Evolutionary conservation across 805 yeast genomes (phyloP), one percentile per base, ranked within the genome.

Genomic region (Starmerella potacharoeniae): DNA sequence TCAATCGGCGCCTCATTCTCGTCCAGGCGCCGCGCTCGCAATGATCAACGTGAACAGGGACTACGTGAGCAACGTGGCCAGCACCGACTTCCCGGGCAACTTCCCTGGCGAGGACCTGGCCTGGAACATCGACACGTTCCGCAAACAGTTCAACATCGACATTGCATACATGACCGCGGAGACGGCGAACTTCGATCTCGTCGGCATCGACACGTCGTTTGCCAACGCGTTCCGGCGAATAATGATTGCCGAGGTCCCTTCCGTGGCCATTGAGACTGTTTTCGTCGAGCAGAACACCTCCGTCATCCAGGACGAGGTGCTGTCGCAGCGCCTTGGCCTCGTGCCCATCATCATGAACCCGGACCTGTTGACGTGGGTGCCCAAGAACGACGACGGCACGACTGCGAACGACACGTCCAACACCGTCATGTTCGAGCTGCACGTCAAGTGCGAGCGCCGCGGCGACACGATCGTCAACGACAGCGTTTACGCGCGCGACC

Each of bases 141-240:
- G 83, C 66, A 69, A 81, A 52, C 51, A 81, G 57, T 79, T 91
- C 58, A 74, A 83, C 58, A 80, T 91, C 60, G 73, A 82, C 7
- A 78, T 80, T 64, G 71, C 83, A 56, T 75, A 79, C 47, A 84
- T 82, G 56, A 78, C 90, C 68, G 77, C 72, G 49, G 48, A 45
- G 13, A 72, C 75, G 34, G 88, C 91, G 55, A 88, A 87, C 69
- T 93, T 93, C 65, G 98, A 93, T 69, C 74, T 93, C 60, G 72
- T 86, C 55, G 83, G 87, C 64, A 72, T 90, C 51, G 98, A 93
- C 69, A 86, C 97, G 1, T 86, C 97, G 11, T 75, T 93, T 55
- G 90, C 97, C 46, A 93, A 93, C 73, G 97, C 98, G 0, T 89
- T 91, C 72, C 83, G 98, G 68, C 84, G 98, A 66, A 86, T 93